phyloP scores from a whole-genome alignment of 257 asterid species.

The Nicotiana paniculata region DNA sequence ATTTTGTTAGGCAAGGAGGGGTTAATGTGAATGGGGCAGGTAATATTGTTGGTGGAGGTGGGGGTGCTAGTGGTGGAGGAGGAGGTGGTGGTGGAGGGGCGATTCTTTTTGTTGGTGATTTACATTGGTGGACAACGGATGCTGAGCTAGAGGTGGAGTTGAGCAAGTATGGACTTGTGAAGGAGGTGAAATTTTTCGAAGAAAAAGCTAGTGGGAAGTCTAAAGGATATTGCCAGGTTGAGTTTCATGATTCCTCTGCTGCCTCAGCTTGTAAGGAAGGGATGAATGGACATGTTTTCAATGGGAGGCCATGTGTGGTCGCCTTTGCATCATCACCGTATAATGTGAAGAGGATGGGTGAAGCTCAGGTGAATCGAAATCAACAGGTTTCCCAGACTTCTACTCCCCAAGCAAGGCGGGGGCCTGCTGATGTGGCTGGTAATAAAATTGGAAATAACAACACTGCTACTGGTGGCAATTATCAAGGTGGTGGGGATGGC shows the following conservation, averaged over 20 bases:
- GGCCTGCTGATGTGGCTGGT: slow-evolving; percentile 39
- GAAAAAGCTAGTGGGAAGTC: slow-evolving; percentile 22
- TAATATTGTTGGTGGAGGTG: slow-evolving; percentile 24
- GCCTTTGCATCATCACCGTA: slow-evolving; percentile 80
- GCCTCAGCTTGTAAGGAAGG: slow-evolving; percentile 85
- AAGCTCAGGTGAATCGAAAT: slow-evolving; percentile 53
- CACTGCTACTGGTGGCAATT: slow-evolving; percentile 28
- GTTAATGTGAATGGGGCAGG: slow-evolving; percentile 11
- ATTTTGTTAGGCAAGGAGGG: slow-evolving; percentile 25
- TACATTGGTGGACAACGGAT: slow-evolving; percentile 98
- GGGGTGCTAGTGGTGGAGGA: slow-evolving; percentile 12
- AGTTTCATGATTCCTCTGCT: slow-evolving; percentile 60
- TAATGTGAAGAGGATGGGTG: slow-evolving; percentile 73
- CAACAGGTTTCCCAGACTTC: slow-evolving; percentile 42
- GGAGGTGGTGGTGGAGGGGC: slow-evolving; percentile 37
- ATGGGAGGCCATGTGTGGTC: slow-evolving; percentile 87
- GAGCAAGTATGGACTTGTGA: slow-evolving; percentile 68
- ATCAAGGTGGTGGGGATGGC: slow-evolving; percentile 23
- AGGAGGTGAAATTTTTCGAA: slow-evolving; percentile 81
- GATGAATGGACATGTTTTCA: slow-evolving; percentile 70
- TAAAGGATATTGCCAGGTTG: slow-evolving; percentile 91
- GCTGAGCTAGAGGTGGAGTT: slow-evolving; percentile 73
- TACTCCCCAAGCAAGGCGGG: slow-evolving; percentile 43
- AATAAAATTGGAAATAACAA: slow-evolving; percentile 42
- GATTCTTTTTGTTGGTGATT: slow-evolving; percentile 73